A percentile compares a stretch with the other conserved stretches of the same genome.
These are phyloP conservation scores for Quercus variabilis DNA, from an alignment of 306 rosid genomes.

Conservation along the genomic window DNA sequence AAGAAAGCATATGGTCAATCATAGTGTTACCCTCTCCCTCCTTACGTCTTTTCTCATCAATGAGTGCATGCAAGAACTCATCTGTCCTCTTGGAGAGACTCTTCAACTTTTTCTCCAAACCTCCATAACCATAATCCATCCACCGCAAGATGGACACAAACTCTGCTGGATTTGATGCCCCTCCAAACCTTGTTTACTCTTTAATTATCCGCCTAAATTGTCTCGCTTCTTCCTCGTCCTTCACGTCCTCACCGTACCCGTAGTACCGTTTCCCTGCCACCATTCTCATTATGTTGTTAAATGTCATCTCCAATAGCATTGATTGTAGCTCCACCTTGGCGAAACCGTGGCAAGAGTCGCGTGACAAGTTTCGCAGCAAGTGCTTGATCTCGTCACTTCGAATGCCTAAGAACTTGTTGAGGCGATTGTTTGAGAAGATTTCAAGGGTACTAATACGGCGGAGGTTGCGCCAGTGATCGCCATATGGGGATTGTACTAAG, in stretches of 20 bases:
- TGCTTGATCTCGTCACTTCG: constrained; percentile 42
- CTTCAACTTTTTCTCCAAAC: constrained; percentile 10
- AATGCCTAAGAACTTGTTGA: constrained; percentile 21
- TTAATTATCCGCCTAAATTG: constrained; percentile 29
- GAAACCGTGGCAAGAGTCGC: background rate
- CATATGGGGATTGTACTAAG: constrained; percentile 30
- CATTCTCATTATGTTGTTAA: constrained; percentile 61
- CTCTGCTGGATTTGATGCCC: constrained; percentile 30
- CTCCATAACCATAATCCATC: constrained; percentile 23
- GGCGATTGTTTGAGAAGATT: constrained; percentile 42
- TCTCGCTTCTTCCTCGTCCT: constrained; percentile 38
- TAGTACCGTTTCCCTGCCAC: constrained; percentile 63
- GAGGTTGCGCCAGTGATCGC: constrained; percentile 78
- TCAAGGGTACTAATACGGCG: constrained; percentile 67
- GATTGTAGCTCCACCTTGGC: constrained; percentile 35
- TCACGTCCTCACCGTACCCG: constrained; percentile 23
- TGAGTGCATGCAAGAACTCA: constrained; percentile 10
- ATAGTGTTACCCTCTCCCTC: background rate
- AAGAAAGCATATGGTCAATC: constrained; percentile 10
- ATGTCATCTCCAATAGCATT: constrained; percentile 40
- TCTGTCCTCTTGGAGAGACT: constrained; percentile 28
- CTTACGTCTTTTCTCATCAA: constrained; percentile 1
- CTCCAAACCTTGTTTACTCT: constrained; percentile 5
- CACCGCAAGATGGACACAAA: constrained; percentile 39
- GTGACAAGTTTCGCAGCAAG: constrained; percentile 23